Percentiles rank a stretch among this genome's conserved stretches.
These are phyloP conservation scores for Plasmodium gaboni DNA, from an alignment of 169 alveolate species.

Conservation along the genomic window DNA sequence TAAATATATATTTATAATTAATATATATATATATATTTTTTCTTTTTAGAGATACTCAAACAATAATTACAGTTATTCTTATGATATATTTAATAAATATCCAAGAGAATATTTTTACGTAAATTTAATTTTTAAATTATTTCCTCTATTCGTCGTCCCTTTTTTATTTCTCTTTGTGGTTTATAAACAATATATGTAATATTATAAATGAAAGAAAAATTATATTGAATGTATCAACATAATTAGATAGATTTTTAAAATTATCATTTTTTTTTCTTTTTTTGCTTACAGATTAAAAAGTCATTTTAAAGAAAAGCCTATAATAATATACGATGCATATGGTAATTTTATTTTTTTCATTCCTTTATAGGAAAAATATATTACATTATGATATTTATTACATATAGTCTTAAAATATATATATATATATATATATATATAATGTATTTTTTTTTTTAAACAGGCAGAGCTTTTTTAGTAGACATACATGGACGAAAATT, in stretches of 20 bases:
- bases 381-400: too few relatives aligned
- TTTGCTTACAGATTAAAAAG: constrained; percentile 47
- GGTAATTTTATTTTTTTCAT: constrained; percentile 13
- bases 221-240: not conserved
- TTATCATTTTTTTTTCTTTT: not conserved
- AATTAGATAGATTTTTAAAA: not conserved
- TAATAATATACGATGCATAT: constrained; percentile 67
- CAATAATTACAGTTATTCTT: constrained; percentile 41
- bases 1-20: not conserved
- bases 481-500: constrained; percentile 70
- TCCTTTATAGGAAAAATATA: too few relatives aligned
- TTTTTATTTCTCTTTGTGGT: constrained; percentile 45
- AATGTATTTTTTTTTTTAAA: not conserved
- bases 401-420: too few relatives aligned
- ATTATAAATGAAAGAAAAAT: not conserved
- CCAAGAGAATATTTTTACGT: constrained; percentile 67
- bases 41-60: constrained; percentile 57
- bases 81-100: constrained; percentile 49
- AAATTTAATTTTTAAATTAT: constrained; percentile 68
- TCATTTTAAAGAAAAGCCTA: constrained; percentile 72
- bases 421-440: too few relatives aligned
- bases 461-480: constrained; percentile 75
- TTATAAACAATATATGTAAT: constrained; percentile 69
- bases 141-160: constrained; percentile 72
- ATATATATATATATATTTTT: not conserved